Conservation (phyloP, 2,329 filamentous ascomycete species). For the Sarocladiaceae sp. region DNA sequence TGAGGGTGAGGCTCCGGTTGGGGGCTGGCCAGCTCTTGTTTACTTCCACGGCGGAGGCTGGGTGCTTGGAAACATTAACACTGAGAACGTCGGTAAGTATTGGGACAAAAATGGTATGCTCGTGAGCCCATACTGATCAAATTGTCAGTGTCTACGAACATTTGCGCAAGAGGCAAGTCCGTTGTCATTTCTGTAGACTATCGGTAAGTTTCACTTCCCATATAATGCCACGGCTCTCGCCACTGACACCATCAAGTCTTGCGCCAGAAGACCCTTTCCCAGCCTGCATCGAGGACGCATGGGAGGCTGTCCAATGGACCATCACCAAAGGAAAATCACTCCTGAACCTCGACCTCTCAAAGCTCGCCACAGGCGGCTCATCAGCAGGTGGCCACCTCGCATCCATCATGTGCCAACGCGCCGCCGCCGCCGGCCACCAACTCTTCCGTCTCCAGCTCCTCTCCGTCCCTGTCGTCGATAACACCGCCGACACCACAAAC, state of each 20-base stretch:
- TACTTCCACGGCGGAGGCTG: constrained; percentile 58
- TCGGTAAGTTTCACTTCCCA: constrained; percentile 29
- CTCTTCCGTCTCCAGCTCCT: constrained; percentile 41
- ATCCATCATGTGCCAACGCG: constrained; percentile 48
- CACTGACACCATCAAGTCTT: constrained; percentile 31
- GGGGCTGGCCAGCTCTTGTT: constrained; percentile 51
- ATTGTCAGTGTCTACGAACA: constrained; percentile 46
- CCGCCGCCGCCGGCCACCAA: constrained; percentile 29
- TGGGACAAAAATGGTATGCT: too few species aligned
- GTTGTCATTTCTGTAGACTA: constrained; percentile 55
- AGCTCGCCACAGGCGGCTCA: constrained; percentile 17
- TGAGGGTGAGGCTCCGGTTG: constrained; percentile 31
- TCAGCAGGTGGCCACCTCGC: constrained; percentile 51
- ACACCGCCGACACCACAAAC: constrained; percentile 38
- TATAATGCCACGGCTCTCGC: too few species aligned
- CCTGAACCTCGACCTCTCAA: constrained; percentile 34
- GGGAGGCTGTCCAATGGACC: constrained; percentile 50
- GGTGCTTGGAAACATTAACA: constrained; percentile 54
- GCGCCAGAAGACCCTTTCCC: constrained; percentile 54
- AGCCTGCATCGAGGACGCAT: constrained; percentile 52
- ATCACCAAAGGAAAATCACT: constrained; percentile 20
- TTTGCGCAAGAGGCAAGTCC: constrained; percentile 44
- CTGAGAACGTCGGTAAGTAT: constrained; percentile 45
- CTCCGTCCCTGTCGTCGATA: constrained; percentile 54
- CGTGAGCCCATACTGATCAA: too few species aligned